Evolutionary conservation across 2,329 filamentous ascomycete genomes (phyloP), one percentile per base, ranked within the genome.

Genomic region (Tolypocladium inflatum): DNA sequence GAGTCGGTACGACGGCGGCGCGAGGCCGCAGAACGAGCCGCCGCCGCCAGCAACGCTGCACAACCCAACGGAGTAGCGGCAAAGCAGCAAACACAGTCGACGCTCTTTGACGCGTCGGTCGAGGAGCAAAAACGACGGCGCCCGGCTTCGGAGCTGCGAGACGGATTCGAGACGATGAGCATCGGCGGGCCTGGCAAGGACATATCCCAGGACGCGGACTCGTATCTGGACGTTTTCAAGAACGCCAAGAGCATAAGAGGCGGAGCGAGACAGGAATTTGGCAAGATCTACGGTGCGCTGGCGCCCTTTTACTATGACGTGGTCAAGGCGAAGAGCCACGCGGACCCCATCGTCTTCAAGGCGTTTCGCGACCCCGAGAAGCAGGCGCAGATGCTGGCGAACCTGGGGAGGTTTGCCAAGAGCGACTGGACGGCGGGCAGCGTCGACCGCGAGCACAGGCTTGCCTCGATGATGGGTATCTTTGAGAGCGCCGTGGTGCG

Each of bases 401-500:
- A 96, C 66, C 74, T 99, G 59, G 82, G 84, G 58, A 78, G 78
- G 0, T 99, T 99, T 72, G 80, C 88, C 11, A 85, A 84, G 66
- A 91, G 89, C 67, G 94, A 99, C 71, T 89, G 84, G 76, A 81
- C 90, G 0, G 77, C 87, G 58, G 92, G 91, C 2, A 92, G 88
- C 78, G 72, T 76, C 54, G 79, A 84, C 64, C 79, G 93, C 50
- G 83, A 89, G 65, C 84, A 88, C 61, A 89, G 87, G 67, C 76
- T 99, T 23, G 78, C 83, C 42, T 82, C 80, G 30, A 91, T 95
- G 81, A 83, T 87, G 63, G 81, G 81, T 42, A 86, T 94, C 59
- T 99, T 99, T 66, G 93, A 97, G 73, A 91, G 87, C 58, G 91
- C 92, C 4, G 92, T 95, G 4, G 75, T 97, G 55, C 83, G 89